These are phyloP conservation scores for Blastobotrys illinoisensis DNA, from an alignment of 1,139 yeast species.

Conservation along the genomic window DNA sequence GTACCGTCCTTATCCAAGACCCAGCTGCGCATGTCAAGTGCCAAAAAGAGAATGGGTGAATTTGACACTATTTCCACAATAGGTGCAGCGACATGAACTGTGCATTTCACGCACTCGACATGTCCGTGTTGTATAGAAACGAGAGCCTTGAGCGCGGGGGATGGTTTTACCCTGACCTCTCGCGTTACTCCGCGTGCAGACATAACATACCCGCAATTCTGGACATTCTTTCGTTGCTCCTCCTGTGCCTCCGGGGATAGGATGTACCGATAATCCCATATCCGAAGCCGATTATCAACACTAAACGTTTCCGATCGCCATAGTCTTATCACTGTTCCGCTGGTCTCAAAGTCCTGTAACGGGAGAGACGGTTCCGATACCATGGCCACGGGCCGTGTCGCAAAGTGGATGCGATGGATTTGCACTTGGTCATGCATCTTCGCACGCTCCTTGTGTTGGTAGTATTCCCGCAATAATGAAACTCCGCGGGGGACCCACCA, in stretches of 20 bases:
- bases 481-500: constrained; percentile 17
- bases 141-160: neutral
- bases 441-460: constrained; percentile 5
- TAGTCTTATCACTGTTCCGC: neutral
- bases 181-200: neutral
- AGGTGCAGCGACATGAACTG: neutral
- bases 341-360: neutral
- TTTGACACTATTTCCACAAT: neutral
- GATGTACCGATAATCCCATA: neutral
- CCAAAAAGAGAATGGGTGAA: neutral
- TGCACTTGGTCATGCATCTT: neutral
- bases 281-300: neutral
- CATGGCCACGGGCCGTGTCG: neutral
- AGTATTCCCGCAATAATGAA: constrained; percentile 18
- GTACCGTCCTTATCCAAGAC: neutral
- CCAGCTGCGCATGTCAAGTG: neutral
- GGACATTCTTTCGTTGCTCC: neutral
- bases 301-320: neutral
- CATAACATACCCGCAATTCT: neutral
- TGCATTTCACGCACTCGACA: neutral
- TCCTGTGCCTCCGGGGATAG: neutral
- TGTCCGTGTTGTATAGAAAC: neutral
- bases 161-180: neutral
- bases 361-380: neutral
- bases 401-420: neutral